phyloP scores from a whole-genome alignment of 352 stramenopile species.

The Blastocystis sp. region DNA sequence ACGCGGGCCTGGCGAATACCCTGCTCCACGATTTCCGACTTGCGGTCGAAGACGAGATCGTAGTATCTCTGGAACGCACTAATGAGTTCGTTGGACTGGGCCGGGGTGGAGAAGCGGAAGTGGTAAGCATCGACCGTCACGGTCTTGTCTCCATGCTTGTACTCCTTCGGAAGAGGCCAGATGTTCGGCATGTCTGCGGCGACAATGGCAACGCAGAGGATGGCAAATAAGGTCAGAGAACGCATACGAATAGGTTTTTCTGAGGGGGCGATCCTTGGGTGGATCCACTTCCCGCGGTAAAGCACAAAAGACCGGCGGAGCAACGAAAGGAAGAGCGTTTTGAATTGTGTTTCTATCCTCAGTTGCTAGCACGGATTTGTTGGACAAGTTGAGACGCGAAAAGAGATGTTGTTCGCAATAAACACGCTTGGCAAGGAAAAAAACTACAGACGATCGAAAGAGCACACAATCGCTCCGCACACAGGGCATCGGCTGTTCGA shows the following conservation, averaged over 20 bases:
- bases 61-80: conserved; percentile 44
- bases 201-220: not conserved
- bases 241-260: conserved; percentile 34
- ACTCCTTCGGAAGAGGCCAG: conserved; percentile 64
- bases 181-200: conserved; percentile 26
- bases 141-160: conserved; percentile 31
- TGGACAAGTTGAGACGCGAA: not conserved
- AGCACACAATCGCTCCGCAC: not conserved
- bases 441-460: not conserved
- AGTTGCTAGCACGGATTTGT: not conserved
- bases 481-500: not conserved
- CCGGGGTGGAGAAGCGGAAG: conserved; percentile 33
- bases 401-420: not conserved
- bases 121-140: conserved; percentile 31
- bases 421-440: not conserved
- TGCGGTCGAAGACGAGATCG: conserved; percentile 34
- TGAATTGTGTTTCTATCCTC: not conserved
- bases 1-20: not conserved
- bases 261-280: not conserved
- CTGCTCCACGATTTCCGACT: conserved; percentile 4
- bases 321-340: not conserved
- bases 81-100: conserved; percentile 49
- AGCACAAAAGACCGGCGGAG: not conserved
- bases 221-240: conserved; percentile 6
- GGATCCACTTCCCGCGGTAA: not conserved